Base-by-base conservation (phyloP, 352 stramenopile species). In the Phytophthora pisi region DNA sequence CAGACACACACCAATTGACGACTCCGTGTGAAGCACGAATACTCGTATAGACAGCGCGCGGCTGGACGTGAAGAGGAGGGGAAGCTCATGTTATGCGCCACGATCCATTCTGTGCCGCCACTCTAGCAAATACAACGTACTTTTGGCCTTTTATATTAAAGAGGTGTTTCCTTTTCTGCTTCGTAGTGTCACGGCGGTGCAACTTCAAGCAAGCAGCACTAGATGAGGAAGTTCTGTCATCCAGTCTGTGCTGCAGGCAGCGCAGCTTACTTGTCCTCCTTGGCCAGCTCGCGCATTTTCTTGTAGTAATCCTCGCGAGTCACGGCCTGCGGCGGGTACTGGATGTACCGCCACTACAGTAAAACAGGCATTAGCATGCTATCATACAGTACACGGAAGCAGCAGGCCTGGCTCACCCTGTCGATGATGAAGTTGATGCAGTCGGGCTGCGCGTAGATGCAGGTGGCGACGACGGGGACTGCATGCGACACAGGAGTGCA, bases 381-480 rank as follows among this genome's bases (percentile, higher is more conserved):
- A 34, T 6, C 24, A n/a, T 23, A 51, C 4, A 50, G 5, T 50
- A 5, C n/a, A 50, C 7, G n/a, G 40, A 23, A 6, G 43, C 7
- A 4, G 31, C 30, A 46, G 16, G 4, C 2, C 18, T 20, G 11
- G 18, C 20, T 8, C 10, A 52, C 46, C 46, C 20, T 52, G 46
- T 55, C 24, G 51, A 96, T 78, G 57, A 94, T 94, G 57, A 59
- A 89, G 69, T 89, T 83, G 74, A 96, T 92, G 67, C 84, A 92
- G 57, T 96, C 83, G 16, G 88, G 88, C 66, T 96, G 86, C 53
- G 88, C 85, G 79, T 96, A 96, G 64, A 96, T 82, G 68, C 74
- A 85, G 24, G 88, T 96, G 31, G 85, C 81, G 43, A 93, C 65
- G 13, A 96, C 66, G 2, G 88, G 88, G 49, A 96, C 88, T 96